Base-by-base conservation (phyloP, 805 yeast genomes). In the Kazachstania africana region DNA sequence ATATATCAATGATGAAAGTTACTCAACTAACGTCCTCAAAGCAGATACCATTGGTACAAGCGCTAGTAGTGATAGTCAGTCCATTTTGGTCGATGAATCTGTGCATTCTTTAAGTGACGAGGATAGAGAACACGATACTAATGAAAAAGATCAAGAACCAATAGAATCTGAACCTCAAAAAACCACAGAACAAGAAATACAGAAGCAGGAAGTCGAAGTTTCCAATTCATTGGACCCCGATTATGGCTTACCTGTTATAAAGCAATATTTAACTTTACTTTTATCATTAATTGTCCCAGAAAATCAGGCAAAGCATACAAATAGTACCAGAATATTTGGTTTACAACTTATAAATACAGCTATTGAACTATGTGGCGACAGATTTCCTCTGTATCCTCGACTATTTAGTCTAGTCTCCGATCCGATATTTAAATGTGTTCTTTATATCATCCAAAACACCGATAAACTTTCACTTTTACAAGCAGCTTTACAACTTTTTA, bases 261-360 rank as follows among this genome's bases (percentile, higher is more conserved):
- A 78, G 42, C 94, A 83, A 45, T 79, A 78, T 42, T 55, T 85
- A 41, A 75, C 77, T 9, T 75, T 83, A 23, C 64, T 88, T 25
- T 70, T 84, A 10, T 78, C 91, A 1, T 72, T 87, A 55, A 65
- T 87, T 21, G 75, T 91, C 8, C 93, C 95, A 0, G 72, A 77
- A 22, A 80, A 83, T 45, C 83, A 79, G 48, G 72, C 72, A 45
- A 84, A 81, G 45, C 91, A 84, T 47, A 81, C 88, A 39, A 95
- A 88, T 52, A 68, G 83, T 17, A 77, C 95, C 0, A 70, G 94
- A 35, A 77, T 82, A 10, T 74, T 88, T 59, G 91, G 95, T 0
- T 58, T 91, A 23, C 69, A 77, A 18, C 66, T 88, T 25, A 64
- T 91, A 25, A 76, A 75, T 33, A 76, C 78, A 0, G 79, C 93